Conservation (phyloP, 768 basidiomycete species). For the Lactarius psammicola region DNA sequence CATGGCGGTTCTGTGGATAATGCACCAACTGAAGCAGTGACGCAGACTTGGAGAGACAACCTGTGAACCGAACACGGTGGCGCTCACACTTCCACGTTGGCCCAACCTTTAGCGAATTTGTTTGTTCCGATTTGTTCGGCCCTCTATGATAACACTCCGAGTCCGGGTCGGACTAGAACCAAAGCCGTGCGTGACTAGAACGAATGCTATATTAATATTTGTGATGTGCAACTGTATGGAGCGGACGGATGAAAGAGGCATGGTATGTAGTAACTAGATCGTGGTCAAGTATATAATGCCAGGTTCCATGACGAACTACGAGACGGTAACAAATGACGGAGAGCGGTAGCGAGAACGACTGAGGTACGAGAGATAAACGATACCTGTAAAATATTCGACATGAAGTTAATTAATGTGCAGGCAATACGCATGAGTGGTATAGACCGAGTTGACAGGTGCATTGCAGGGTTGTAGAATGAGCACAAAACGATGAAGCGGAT, state of each 20-base stretch:
- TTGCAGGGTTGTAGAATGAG: slow-evolving; percentile 11
- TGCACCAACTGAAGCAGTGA: slow-evolving; percentile 32
- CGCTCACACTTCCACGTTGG: slow-evolving; percentile 17
- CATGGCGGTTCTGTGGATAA: slow-evolving; percentile 48
- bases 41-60: background rate
- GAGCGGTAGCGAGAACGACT: slow-evolving; percentile 10
- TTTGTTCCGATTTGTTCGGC: slow-evolving; percentile 26
- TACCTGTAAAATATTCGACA: slow-evolving; percentile 22
- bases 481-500: slow-evolving; percentile 17
- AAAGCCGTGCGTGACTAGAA: slow-evolving; percentile 1
- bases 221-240: slow-evolving; percentile 23
- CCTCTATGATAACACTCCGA: background rate
- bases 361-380: slow-evolving; percentile 13
- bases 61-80: slow-evolving; percentile 3
- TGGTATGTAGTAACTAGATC: slow-evolving; percentile 21
- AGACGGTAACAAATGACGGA: slow-evolving; percentile 18
- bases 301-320: slow-evolving; percentile 15
- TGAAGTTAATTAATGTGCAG: slow-evolving; percentile 25
- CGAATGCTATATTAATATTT: slow-evolving; percentile 25
- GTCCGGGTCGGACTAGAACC: background rate
- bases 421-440: slow-evolving; percentile 20
- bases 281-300: slow-evolving; percentile 21
- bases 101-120: slow-evolving; percentile 10
- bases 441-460: slow-evolving; percentile 21
- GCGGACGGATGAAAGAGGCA: slow-evolving; percentile 14